Evolutionary conservation across 2,329 filamentous ascomycete species (phyloP).

Genomic region (Penicillium sp.): DNA sequence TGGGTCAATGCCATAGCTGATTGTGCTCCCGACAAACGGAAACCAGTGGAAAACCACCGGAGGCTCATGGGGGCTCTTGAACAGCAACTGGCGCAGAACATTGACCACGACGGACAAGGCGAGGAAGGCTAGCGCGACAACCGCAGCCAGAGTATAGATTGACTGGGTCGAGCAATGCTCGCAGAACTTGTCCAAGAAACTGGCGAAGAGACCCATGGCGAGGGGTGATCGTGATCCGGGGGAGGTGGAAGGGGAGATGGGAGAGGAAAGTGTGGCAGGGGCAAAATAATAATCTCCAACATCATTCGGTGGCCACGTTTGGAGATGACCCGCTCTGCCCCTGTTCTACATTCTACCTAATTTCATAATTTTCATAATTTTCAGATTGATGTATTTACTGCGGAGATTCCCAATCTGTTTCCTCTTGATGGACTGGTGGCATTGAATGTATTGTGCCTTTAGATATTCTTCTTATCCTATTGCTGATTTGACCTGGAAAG

Average conservation of each 20-base stretch:
- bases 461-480: no score
- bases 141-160: slow-evolving; percentile 42
- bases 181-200: slow-evolving; percentile 42
- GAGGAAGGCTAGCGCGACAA: slow-evolving; percentile 46
- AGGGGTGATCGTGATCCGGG: background rate
- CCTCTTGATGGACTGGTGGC: no score
- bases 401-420: no score
- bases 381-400: no score
- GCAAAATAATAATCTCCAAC: slow-evolving; percentile 22
- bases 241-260: slow-evolving; percentile 2
- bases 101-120: slow-evolving; percentile 64
- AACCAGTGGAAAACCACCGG: slow-evolving; percentile 61
- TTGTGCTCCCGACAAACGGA: slow-evolving; percentile 76
- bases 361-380: no score
- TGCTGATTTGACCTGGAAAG: no score
- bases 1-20: slow-evolving; percentile 86
- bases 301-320: slow-evolving; percentile 15
- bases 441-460: no score
- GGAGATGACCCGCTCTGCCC: slow-evolving; percentile 15
- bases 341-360: slow-evolving; percentile 1
- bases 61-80: slow-evolving; percentile 75
- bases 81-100: slow-evolving; percentile 69
- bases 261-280: slow-evolving; percentile 7
- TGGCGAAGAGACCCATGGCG: slow-evolving; percentile 49
- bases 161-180: slow-evolving; percentile 45